Base-by-base conservation (phyloP, 1,139 yeast species). In the Geotrichum phurueaensis region DNA sequence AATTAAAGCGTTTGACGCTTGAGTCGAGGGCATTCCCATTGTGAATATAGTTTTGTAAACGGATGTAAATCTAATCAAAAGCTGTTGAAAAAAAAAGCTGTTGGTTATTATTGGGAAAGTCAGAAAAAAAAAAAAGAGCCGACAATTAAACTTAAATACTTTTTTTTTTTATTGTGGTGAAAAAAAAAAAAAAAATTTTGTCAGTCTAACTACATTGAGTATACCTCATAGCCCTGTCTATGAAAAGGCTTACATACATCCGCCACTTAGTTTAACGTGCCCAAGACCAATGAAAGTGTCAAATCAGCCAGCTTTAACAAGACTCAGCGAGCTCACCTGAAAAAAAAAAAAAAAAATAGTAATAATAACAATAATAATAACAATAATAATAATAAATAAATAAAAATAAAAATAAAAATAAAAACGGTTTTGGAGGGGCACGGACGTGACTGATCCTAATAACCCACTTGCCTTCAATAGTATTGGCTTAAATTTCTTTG, bases 1-100 rank as follows among this genome's bases (percentile, higher is more conserved):
- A 43, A 89, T 82, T 67, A 91, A 84, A 63, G 96, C 96, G 70
- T 90, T 87, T 1, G 87, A 78, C 15, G 87, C 87, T 66, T 78
- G 80, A 53, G 69, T 69, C 1, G 74, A 71, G n/a, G 72, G 72
- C 54, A 63, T 64, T n/a, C 73, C 73, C 70, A 68, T 68, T 54
- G 45, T 68, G 49, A 56, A 49, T 39, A 39, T 2, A 39, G 2
- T 13, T 15, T 12, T n/a, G 3, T 49, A 5, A 13, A 15, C 9
- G 12, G 10, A 22, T 49, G 15, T 15, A 18, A 15, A 3, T 49
- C n/a, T 49, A 15, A 18, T n/a, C 15, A 25, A 49, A 25, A 15
- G 51, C 27, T 20, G 51, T 25, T 15, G 20, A 20, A 18, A 20
- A 2, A 25, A 49, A 20, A 29, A 49, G 31, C 31, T 27, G 9